These are phyloP conservation scores for Citrus australasica DNA, from an alignment of 345 rosid species.

Conservation along the genomic window DNA sequence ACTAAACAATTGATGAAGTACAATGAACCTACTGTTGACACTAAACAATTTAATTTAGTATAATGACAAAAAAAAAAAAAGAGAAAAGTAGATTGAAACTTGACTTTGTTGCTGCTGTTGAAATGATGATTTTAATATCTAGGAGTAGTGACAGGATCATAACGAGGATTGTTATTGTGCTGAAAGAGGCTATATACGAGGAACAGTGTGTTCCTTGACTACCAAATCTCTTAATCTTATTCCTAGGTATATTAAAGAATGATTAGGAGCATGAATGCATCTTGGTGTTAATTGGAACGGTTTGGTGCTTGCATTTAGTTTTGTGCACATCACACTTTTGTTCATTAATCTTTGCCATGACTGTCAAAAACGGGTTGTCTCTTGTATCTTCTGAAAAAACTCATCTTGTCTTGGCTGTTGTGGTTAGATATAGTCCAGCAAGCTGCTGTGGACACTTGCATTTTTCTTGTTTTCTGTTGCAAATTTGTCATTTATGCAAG, in stretches of 20 bases:
- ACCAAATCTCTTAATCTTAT: neutral
- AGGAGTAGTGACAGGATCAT: neutral
- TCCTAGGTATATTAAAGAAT: neutral
- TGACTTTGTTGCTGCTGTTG: neutral
- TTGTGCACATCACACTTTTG: neutral
- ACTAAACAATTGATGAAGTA: neutral
- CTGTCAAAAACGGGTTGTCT: neutral
- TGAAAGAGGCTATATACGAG: neutral
- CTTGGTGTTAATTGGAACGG: neutral
- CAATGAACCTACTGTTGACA: neutral
- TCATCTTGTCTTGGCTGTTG: neutral
- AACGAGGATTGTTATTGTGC: neutral
- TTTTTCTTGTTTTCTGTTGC: neutral
- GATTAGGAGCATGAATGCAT: neutral
- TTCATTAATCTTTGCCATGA: neutral
- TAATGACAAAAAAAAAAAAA: neutral
- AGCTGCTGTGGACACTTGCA: neutral
- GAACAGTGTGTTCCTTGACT: neutral
- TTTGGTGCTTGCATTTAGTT: neutral
- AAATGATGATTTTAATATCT: neutral
- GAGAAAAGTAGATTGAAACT: neutral
- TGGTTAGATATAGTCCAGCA: neutral
- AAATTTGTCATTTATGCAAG: neutral
- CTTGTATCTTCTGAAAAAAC: neutral
- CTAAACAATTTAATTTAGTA: neutral